These are phyloP conservation scores for Podospora pseudocomata DNA, from an alignment of 495 filamentous ascomycete genomes.

Conservation along the genomic window DNA sequence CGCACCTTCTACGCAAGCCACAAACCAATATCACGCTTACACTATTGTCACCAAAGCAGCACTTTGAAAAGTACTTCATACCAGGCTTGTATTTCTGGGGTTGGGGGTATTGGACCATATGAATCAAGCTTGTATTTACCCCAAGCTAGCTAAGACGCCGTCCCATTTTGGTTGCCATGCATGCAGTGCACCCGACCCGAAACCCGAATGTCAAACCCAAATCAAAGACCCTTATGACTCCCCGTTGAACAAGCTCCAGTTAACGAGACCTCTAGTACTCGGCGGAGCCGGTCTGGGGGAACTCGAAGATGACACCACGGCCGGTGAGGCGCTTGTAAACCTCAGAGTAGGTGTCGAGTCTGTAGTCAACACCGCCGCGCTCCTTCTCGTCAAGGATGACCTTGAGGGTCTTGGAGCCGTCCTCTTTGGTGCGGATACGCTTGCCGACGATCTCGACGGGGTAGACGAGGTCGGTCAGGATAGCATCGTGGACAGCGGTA, in stretches of 20 bases:
- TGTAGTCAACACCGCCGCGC: slow-evolving; percentile 95
- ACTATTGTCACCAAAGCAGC: neutral
- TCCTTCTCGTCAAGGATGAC: slow-evolving; percentile 99
- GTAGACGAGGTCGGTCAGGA: slow-evolving; percentile 94
- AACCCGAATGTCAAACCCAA: slow-evolving; percentile 34
- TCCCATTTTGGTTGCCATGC: slow-evolving; percentile 34
- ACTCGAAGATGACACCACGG: slow-evolving; percentile 93
- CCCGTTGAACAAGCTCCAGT: slow-evolving; percentile 25
- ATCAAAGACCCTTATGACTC: slow-evolving; percentile 28
- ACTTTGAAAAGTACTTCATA: neutral
- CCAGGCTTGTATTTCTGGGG: slow-evolving; percentile 22
- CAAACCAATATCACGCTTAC: neutral
- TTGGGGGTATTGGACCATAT: slow-evolving; percentile 14
- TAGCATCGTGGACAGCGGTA: slow-evolving; percentile 94
- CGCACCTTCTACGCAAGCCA: neutral
- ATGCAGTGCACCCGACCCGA: slow-evolving; percentile 30
- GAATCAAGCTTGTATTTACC: slow-evolving; percentile 32
- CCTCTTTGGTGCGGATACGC: slow-evolving; percentile 92
- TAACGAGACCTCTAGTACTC: slow-evolving; percentile 66
- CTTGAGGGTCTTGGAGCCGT: slow-evolving; percentile 96
- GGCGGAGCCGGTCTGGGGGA: slow-evolving; percentile 69
- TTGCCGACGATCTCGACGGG: slow-evolving; percentile 99
- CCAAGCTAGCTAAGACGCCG: slow-evolving; percentile 41
- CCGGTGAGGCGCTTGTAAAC: slow-evolving; percentile 95
- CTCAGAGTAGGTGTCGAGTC: slow-evolving; percentile 98